Percentiles rank a stretch among this genome's conserved stretches.
These are phyloP conservation scores for Biscogniauxia sp. DNA, from an alignment of 2,329 filamentous ascomycete species.

Conservation along the genomic window DNA sequence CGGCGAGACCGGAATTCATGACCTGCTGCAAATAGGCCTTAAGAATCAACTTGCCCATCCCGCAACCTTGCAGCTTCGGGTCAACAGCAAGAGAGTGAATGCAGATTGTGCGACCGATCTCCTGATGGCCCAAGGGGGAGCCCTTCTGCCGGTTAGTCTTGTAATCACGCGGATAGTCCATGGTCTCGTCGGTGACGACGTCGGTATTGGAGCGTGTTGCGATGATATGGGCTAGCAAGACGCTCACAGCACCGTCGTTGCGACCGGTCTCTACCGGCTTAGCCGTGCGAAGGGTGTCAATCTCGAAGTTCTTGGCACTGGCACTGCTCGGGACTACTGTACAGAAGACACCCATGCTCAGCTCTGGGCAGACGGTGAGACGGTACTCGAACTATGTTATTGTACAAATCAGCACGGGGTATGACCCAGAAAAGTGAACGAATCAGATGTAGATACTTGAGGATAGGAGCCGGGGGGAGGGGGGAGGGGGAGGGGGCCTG, in stretches of 20 bases:
- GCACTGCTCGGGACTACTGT: slow-evolving; percentile 46
- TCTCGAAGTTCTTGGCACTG: slow-evolving; percentile 45
- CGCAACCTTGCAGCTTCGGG: slow-evolving; percentile 70
- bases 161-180: slow-evolving; percentile 72
- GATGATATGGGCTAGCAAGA: slow-evolving; percentile 76
- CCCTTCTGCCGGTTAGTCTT: slow-evolving; percentile 42
- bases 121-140: slow-evolving; percentile 69
- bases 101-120: slow-evolving; percentile 70
- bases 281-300: slow-evolving; percentile 54
- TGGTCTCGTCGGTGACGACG: slow-evolving; percentile 70
- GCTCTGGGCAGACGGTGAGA: slow-evolving; percentile 69
- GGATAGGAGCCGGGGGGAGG: neutral
- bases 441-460: no score
- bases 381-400: slow-evolving; percentile 70
- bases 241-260: slow-evolving; percentile 51
- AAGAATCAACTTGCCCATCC: slow-evolving; percentile 71
- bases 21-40: slow-evolving; percentile 76
- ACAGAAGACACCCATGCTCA: slow-evolving; percentile 79
- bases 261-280: slow-evolving; percentile 59
- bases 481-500: neutral
- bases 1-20: slow-evolving; percentile 65
- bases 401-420: neutral
- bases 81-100: slow-evolving; percentile 81
- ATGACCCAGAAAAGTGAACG: no score
- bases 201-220: slow-evolving; percentile 65